A percentile compares a stretch with the other conserved stretches of the same genome.
Conservation (phyloP, 352 stramenopile genomes). For the Globisporangium parvum region DNA sequence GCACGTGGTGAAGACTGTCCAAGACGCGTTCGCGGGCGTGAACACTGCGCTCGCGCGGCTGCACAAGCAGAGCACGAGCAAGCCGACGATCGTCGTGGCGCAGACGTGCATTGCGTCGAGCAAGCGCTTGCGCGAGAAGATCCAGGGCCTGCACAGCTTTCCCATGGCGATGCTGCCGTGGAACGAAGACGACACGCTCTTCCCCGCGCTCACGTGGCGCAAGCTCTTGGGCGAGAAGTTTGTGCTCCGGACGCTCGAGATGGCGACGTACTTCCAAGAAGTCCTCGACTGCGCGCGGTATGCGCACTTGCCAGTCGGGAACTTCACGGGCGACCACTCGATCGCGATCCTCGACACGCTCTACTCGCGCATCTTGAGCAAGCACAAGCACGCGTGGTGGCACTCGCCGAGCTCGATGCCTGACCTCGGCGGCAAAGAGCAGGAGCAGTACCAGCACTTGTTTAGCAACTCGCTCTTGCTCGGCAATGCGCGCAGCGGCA, state of each 20-base stretch:
- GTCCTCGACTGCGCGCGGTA: slow-evolving; percentile 81
- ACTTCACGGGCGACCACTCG: slow-evolving; percentile 90
- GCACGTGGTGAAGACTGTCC: slow-evolving; percentile 72
- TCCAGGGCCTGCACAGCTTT: slow-evolving; percentile 90
- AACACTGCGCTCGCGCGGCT: slow-evolving; percentile 85
- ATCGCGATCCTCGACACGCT: slow-evolving; percentile 92
- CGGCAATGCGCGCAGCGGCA: too few relatives aligned
- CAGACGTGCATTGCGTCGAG: slow-evolving; percentile 58
- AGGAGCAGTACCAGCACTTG: slow-evolving; percentile 80
- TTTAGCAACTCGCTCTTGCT: slow-evolving; percentile 38
- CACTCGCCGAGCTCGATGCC: slow-evolving; percentile 84
- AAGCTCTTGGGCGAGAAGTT: slow-evolving; percentile 74
- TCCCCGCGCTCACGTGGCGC: slow-evolving; percentile 94
- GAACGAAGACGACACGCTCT: slow-evolving; percentile 69
- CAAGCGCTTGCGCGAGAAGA: slow-evolving; percentile 62
- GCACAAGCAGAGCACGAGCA: slow-evolving; percentile 63
- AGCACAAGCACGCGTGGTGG: slow-evolving; percentile 96
- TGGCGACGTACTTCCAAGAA: slow-evolving; percentile 89
- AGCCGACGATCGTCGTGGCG: slow-evolving; percentile 87
- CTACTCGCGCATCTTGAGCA: slow-evolving; percentile 88
- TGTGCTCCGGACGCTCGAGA: slow-evolving; percentile 67
- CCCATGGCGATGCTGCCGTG: slow-evolving; percentile 87
- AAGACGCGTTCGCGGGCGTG: slow-evolving; percentile 75
- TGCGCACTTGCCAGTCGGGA: slow-evolving; percentile 93
- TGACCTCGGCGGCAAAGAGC: slow-evolving; percentile 86